Evolutionary conservation across 1,284 basidiomycete species (phyloP).

Genomic region (Grifola frondosa): DNA sequence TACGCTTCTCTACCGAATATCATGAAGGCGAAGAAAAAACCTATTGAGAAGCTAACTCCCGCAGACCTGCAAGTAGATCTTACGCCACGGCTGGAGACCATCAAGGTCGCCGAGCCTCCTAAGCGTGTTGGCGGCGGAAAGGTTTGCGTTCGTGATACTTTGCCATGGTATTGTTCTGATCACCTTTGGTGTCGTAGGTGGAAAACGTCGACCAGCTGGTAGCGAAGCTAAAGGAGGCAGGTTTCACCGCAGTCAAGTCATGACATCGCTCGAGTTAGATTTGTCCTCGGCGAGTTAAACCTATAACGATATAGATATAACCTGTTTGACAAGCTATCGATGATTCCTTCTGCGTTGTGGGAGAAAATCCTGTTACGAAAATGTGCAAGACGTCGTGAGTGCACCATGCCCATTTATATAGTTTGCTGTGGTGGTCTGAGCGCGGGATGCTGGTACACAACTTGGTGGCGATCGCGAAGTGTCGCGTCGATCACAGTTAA

Average conservation of each 20-base stretch:
- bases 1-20: constrained; percentile 95
- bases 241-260: constrained; percentile 56
- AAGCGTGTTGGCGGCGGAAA: constrained; percentile 92
- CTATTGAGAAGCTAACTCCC: constrained; percentile 82
- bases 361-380: too few species aligned
- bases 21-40: constrained; percentile 99
- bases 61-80: constrained; percentile 84
- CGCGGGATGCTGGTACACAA: too few species aligned
- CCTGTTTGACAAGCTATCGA: too few species aligned
- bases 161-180: not conserved
- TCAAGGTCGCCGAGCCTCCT: constrained; percentile 91
- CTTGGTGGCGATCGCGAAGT: too few species aligned
- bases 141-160: constrained; percentile 43
- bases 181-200: constrained; percentile 44
- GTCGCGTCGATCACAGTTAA: too few species aligned
- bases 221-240: constrained; percentile 88
- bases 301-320: too few species aligned
- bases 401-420: too few species aligned
- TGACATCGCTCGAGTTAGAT: too few species aligned
- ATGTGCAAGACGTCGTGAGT: too few species aligned
- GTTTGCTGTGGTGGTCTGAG: too few species aligned
- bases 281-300: too few species aligned
- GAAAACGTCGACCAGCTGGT: constrained; percentile 89
- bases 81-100: constrained; percentile 79
- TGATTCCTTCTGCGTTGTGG: too few species aligned